A percentile compares a stretch with the other conserved stretches of the same genome.
Evolutionary conservation across 495 filamentous ascomycete species (phyloP).

Genomic region (Penicillium pulvis): DNA sequence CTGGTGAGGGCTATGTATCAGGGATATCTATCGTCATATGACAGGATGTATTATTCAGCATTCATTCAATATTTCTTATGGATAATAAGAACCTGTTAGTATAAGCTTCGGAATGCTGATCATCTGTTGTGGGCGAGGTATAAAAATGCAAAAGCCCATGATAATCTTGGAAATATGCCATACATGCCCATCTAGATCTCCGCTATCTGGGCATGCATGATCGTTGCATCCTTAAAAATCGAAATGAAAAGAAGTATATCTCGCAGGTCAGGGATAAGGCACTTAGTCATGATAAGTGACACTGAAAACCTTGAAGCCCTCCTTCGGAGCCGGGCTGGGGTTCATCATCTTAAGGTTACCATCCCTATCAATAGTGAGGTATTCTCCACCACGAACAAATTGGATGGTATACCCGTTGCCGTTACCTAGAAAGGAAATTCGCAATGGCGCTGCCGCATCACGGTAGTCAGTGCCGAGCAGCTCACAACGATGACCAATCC

Average conservation of each 20-base stretch:
- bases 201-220: neutral
- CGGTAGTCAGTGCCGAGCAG: constrained; percentile 24
- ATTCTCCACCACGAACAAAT: constrained; percentile 28
- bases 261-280: neutral
- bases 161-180: too few relatives aligned
- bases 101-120: too few relatives aligned
- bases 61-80: too few relatives aligned
- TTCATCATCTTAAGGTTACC: constrained; percentile 25
- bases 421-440: constrained; percentile 42
- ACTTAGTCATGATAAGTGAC: constrained; percentile 43
- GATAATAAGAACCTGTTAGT: too few relatives aligned
- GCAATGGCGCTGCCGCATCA: constrained; percentile 35
- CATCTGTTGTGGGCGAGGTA: too few relatives aligned
- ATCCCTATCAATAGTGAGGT: constrained; percentile 25
- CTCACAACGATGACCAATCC: constrained; percentile 27
- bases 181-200: too few relatives aligned
- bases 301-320: constrained; percentile 44
- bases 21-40: too few relatives aligned
- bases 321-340: neutral
- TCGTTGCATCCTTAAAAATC: neutral
- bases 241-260: neutral
- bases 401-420: constrained; percentile 45
- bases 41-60: too few relatives aligned
- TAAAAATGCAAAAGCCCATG: too few relatives aligned
- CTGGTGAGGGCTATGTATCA: neutral